phyloP scores from a whole-genome alignment of 2,329 filamentous ascomycete genomes.

The Paraphaeosphaeria sporulosa region DNA sequence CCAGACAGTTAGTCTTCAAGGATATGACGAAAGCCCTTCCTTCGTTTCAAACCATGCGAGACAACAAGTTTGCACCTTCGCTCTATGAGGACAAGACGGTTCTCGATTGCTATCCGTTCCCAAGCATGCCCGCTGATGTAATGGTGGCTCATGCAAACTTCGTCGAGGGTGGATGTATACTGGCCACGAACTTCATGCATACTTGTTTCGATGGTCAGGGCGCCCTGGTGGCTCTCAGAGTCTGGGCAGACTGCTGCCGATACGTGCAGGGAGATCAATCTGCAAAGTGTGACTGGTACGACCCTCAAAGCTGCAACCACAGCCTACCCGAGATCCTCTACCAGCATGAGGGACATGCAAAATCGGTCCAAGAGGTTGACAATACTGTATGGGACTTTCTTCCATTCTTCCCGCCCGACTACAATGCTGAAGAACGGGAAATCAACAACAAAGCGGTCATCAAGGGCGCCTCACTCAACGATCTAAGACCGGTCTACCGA shows the following conservation, averaged over 20 bases:
- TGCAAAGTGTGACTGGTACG: constrained; percentile 30
- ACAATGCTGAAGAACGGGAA: constrained; percentile 11
- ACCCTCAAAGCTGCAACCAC: constrained; percentile 33
- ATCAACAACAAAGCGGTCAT: neutral
- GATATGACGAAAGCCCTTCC: constrained; percentile 29
- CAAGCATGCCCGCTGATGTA: constrained; percentile 29
- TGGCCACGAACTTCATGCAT: constrained; percentile 30
- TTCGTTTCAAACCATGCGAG: constrained; percentile 23
- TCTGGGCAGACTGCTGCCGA: constrained; percentile 36
- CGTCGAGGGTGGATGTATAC: constrained; percentile 34
- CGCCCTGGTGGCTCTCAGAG: constrained; percentile 29
- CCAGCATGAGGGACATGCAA: constrained; percentile 24
- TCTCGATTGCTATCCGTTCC: constrained; percentile 22
- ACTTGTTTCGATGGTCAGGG: constrained; percentile 32
- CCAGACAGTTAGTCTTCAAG: constrained; percentile 26
- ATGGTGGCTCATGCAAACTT: constrained; percentile 40
- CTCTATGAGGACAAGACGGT: constrained; percentile 27
- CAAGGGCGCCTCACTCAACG: constrained; percentile 2
- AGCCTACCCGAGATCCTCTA: constrained; percentile 31
- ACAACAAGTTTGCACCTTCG: constrained; percentile 27
- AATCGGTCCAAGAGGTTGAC: constrained; percentile 26
- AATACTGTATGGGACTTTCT: constrained; percentile 27
- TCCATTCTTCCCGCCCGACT: constrained; percentile 26
- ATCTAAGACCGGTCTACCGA: constrained; percentile 31
- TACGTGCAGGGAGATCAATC: constrained; percentile 29